Conservation (phyloP, 331 rosid species). For the Saraca asoca region DNA sequence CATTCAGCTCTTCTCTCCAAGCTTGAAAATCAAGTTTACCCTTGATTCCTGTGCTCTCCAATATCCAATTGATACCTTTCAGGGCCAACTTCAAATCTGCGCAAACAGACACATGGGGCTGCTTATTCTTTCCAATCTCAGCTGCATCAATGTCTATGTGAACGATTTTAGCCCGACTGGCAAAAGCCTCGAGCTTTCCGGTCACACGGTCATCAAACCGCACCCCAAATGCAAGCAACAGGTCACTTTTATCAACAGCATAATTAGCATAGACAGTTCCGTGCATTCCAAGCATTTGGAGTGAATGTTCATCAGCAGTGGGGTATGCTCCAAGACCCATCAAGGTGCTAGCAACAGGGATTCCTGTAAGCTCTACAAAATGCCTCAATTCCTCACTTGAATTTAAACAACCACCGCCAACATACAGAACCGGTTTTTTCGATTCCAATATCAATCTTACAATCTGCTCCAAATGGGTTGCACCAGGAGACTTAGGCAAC, state of each 20-base stretch:
- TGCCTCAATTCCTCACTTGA: slow-evolving; percentile 54
- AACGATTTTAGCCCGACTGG: slow-evolving; percentile 61
- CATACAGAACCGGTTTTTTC: slow-evolving; percentile 54
- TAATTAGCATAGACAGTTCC: slow-evolving; percentile 66
- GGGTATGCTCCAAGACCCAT: slow-evolving; percentile 63
- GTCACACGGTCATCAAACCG: slow-evolving; percentile 67
- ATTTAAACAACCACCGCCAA: slow-evolving; percentile 62
- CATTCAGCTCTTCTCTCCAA: slow-evolving; percentile 58
- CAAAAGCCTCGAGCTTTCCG: slow-evolving; percentile 59
- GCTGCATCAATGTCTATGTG: slow-evolving; percentile 64
- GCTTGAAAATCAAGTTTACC: slow-evolving; percentile 41
- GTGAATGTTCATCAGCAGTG: slow-evolving; percentile 44
- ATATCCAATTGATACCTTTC: slow-evolving; percentile 44
- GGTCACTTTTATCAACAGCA: slow-evolving; percentile 51
- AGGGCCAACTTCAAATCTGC: slow-evolving; percentile 51
- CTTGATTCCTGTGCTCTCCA: slow-evolving; percentile 34
- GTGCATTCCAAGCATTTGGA: slow-evolving; percentile 66
- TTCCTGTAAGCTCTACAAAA: slow-evolving; percentile 53
- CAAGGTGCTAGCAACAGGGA: slow-evolving; percentile 59
- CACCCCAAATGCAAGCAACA: slow-evolving; percentile 63
- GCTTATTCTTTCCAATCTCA: slow-evolving; percentile 68
- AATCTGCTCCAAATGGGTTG: slow-evolving; percentile 52
- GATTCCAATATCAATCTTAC: slow-evolving; percentile 51
- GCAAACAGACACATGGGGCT: slow-evolving; percentile 63
- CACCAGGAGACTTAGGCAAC: slow-evolving; percentile 43